A percentile compares a stretch with the other conserved stretches of the same genome.
Evolutionary conservation across 2,329 filamentous ascomycete genomes (phyloP).

Genomic region (Fusarium hainanense): DNA sequence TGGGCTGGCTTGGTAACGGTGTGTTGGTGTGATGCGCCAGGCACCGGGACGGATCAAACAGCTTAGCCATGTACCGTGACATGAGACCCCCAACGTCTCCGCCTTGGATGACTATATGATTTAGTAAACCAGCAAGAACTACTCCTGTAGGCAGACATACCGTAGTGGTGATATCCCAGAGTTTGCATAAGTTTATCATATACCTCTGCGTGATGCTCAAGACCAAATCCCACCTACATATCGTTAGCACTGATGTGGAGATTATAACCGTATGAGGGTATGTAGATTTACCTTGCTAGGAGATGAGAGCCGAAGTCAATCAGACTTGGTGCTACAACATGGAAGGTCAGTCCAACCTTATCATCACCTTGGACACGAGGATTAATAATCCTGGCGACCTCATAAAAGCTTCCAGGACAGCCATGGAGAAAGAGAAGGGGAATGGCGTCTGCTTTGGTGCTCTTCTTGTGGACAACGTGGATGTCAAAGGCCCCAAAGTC

Average conservation of each 20-base stretch:
- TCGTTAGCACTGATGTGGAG: too few relatives aligned
- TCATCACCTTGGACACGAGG: background rate
- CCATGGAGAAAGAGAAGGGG: background rate
- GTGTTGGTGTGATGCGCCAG: too few relatives aligned
- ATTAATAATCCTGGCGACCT: background rate
- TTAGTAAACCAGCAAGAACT: too few relatives aligned
- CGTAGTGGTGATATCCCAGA: background rate
- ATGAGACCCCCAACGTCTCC: conserved; percentile 4
- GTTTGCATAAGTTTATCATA: background rate
- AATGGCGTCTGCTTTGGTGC: rapidly evolving
- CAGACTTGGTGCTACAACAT: conserved; percentile 1
- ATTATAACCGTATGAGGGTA: too few relatives aligned
- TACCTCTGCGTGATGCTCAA: background rate
- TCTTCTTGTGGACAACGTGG: background rate
- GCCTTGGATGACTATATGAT: background rate
- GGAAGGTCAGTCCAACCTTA: background rate
- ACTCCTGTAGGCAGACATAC: too few relatives aligned
- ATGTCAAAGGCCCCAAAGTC: too few relatives aligned
- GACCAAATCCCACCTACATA: background rate
- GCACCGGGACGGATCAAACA: background rate
- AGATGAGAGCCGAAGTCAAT: background rate
- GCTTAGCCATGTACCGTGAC: background rate
- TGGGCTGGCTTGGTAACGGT: too few relatives aligned
- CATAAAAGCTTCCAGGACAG: background rate
- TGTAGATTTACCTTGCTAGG: background rate